A percentile compares a stretch with the other conserved stretches of the same genome.
These are phyloP conservation scores for Pythium oligandrum DNA, from an alignment of 352 stramenopile species.

Conservation along the genomic window DNA sequence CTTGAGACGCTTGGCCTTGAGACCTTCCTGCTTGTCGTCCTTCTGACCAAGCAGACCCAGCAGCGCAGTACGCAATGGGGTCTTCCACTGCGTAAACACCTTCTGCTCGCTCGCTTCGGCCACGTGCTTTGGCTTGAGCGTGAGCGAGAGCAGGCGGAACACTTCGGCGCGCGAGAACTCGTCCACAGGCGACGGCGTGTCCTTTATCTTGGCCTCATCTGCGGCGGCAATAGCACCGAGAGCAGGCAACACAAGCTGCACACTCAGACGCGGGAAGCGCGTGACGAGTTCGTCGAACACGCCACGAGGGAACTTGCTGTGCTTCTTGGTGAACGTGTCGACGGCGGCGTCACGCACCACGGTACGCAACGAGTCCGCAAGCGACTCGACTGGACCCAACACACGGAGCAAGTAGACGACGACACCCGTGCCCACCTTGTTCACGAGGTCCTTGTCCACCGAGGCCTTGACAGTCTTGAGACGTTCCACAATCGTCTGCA, in stretches of 20 bases:
- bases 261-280: constrained; percentile 41
- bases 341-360: constrained; percentile 28
- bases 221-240: constrained; percentile 41
- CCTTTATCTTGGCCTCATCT: constrained; percentile 18
- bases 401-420: constrained; percentile 63
- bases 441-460: constrained; percentile 59
- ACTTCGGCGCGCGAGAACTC: constrained; percentile 79
- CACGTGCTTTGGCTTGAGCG: constrained; percentile 56
- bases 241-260: constrained; percentile 51
- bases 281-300: constrained; percentile 66
- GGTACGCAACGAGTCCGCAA: constrained; percentile 12
- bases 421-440: constrained; percentile 50
- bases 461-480: constrained; percentile 28
- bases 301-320: constrained; percentile 63
- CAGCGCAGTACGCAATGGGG: constrained; percentile 35
- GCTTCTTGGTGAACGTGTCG: constrained; percentile 81
- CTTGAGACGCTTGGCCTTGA: constrained; percentile 78
- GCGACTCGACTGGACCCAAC: constrained; percentile 10
- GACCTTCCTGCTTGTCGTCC: constrained; percentile 21
- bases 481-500: constrained; percentile 34
- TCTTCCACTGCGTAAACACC: constrained; percentile 29
- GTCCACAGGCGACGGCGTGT: constrained; percentile 38
- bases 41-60: constrained; percentile 32
- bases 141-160: constrained; percentile 61
- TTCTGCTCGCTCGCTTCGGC: constrained; percentile 26